Evolutionary conservation across 192 early-diverging fungal species (phyloP).

Genomic region (Dissophora globulifera): DNA sequence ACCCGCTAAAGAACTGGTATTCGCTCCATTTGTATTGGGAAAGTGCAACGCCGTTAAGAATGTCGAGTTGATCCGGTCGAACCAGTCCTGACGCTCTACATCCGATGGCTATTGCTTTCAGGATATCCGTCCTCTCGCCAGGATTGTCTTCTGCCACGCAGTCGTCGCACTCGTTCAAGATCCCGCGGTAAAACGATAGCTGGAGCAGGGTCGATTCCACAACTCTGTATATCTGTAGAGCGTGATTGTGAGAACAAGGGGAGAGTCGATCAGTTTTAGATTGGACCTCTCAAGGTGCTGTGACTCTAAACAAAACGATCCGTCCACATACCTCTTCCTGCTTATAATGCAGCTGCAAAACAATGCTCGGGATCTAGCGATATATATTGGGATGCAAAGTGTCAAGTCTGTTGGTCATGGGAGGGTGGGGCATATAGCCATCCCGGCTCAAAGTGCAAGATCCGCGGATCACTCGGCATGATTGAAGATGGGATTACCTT

Average conservation of each 20-base stretch:
- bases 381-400: background rate
- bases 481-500: conserved; percentile 9
- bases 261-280: no score
- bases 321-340: conserved; percentile 11
- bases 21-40: background rate
- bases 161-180: conserved; percentile 45
- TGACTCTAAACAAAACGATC: no score
- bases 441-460: background rate
- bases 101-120: conserved; percentile 23
- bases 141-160: conserved; percentile 18
- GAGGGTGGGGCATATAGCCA: no score
- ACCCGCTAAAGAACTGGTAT: conserved; percentile 3
- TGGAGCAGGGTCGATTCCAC: conserved; percentile 34
- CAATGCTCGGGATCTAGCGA: conserved; percentile 25
- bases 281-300: no score
- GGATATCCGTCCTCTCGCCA: background rate
- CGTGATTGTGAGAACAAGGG: no score
- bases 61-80: conserved; percentile 23
- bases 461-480: background rate
- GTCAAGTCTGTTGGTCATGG: background rate
- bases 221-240: conserved; percentile 9
- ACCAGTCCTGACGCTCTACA: conserved; percentile 20
- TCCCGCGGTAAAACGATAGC: conserved; percentile 36
- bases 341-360: conserved; percentile 3
- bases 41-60: conserved; percentile 8